These are phyloP conservation scores for Diplotaxis tenuifolia DNA, from an alignment of 345 rosid genomes.

Conservation along the genomic window DNA sequence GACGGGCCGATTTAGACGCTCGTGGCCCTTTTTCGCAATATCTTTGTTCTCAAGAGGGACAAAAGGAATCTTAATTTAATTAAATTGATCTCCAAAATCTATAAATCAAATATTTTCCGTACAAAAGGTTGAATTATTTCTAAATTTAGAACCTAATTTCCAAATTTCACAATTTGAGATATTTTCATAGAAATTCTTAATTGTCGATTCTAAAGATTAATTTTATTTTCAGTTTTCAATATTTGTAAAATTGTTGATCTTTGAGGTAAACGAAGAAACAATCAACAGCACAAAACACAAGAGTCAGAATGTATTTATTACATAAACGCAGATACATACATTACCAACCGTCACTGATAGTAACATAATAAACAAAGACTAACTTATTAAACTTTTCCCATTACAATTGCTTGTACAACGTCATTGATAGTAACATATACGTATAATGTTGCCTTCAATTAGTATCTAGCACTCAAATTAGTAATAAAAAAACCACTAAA, in stretches of 20 bases:
- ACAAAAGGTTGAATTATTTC: neutral
- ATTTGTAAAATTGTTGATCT: neutral
- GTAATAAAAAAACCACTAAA: too few relatives aligned
- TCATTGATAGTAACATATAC: neutral
- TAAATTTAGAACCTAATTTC: neutral
- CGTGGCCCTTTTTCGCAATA: conserved; percentile 13
- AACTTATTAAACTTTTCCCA: neutral
- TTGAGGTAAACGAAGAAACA: conserved; percentile 19
- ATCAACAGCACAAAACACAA: neutral
- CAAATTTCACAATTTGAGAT: neutral
- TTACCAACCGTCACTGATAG: conserved; percentile 3
- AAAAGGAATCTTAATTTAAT: neutral
- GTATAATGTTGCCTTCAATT: neutral
- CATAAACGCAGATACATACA: conserved; percentile 22
- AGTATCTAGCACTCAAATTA: too few relatives aligned
- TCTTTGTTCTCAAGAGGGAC: neutral
- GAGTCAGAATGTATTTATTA: conserved; percentile 30
- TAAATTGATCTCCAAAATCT: neutral
- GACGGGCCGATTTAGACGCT: conserved; percentile 29
- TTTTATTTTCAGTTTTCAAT: neutral
- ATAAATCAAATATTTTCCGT: neutral
- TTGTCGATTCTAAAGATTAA: neutral
- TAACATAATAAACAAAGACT: conserved; percentile 1
- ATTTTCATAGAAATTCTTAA: neutral
- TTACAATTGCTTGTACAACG: neutral